Evolutionary conservation across 2,329 filamentous ascomycete species (phyloP), one percentile per base, ranked within the genome.

Genomic region (Aureobasidium sp.): DNA sequence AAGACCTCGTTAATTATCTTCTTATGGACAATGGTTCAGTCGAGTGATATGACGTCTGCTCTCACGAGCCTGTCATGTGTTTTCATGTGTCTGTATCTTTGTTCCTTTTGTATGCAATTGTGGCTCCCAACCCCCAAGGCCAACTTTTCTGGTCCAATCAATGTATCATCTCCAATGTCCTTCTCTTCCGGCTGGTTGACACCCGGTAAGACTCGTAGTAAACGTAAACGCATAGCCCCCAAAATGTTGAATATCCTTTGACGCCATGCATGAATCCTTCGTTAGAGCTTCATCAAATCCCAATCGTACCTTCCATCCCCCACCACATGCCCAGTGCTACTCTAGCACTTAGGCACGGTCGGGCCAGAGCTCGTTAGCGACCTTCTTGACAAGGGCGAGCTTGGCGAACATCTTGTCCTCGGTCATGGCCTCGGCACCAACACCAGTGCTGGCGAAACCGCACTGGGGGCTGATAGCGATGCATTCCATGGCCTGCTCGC

Each of bases 381-480:
- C 70, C 62, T 71, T 68, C 65, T 71, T 66, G 49, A 74, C 71
- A 63, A 74, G 62, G 66, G 68, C 67, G 50, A 74, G 62, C 68
- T 74, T 74, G 21, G 67, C 69, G 63, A 73, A 74, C 72, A 73
- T 74, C 68, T 71, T 72, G 64, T 72, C 68, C 67, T 72, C 71
- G 21, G 70, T 71, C 70, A 74, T 73, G 32, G 70, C 72, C 57
- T 73, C 71, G 25, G 71, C 72, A 14, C 70, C 70, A 25, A 73
- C 63, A 42, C 72, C 72, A n/a, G 71, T 69, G 64, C 69, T 71
- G 8, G 72, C 72, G 61, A 74, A 74, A 11, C 73, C 73, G 65
- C 73, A 74, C 66, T 74, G 73, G 48, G 73, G 73, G 48, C 67
- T 69, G 41, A 75, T 72, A 11, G 71, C 72, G 45, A 75, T 71